Base-by-base conservation (phyloP, 805 yeast genomes). In the Saccharomycopsis sp. region DNA sequence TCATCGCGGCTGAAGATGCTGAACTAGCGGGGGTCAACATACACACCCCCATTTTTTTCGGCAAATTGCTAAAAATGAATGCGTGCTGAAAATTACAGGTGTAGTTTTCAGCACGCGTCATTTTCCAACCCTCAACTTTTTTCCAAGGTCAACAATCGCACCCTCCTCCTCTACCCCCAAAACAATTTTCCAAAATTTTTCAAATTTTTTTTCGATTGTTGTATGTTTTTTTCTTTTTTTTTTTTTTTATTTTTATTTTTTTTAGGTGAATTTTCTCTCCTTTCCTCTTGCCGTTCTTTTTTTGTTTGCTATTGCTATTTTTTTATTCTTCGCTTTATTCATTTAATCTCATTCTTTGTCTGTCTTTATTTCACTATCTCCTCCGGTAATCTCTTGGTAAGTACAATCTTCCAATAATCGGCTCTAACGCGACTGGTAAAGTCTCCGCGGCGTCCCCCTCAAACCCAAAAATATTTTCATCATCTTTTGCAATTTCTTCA, bases 361-460 rank as follows among this genome's bases (percentile, higher is more conserved):
- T n/a, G n/a, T n/a, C n/a, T n/a, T 35, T 35, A 11, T 13, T 7
- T 26, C 5, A 16, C 8, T 16, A 26, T 20, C 34, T 5, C 6
- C 34, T 24, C 7, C 34, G 14, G 3, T 26, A 28, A 28, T 14
- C 38, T 36, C 33, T 36, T 7, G 52, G 47, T 11, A 39, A 19
- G 38, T 44, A 62, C 8, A 56, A 57, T 29, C 54, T 53, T 3
- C 69, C 69, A 24, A 65, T 64, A 2, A 65, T 31, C 2, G 82
- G 87, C 53, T 69, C 75, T 44, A 86, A 63, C 2, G 87, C 88
- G 21, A 59, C 40, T 0, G 94, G 94, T 16, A 86, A 65, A 63
- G 75, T 66, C 40, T 73, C 73, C 0, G 89, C 80, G 0, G 94
- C 89, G 58, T 86, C 93, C 1, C 96, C 96, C 44, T 68, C 60